Base-by-base conservation (phyloP, 345 rosid species). In the Citrus unshiu region DNA sequence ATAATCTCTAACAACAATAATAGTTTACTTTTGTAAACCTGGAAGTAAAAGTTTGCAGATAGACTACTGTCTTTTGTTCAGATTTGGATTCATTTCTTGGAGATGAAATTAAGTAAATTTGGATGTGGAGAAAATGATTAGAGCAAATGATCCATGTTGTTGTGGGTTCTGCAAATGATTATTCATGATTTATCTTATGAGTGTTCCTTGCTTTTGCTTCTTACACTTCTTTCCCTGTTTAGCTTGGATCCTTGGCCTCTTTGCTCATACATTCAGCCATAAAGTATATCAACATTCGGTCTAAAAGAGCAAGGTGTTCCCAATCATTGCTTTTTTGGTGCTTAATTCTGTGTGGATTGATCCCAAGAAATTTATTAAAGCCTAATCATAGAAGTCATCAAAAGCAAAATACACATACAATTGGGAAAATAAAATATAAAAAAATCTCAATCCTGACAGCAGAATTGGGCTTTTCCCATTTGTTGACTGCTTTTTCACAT, bases 311-410 rank as follows among this genome's bases (percentile, higher is more conserved):
- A 81, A 70, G 80, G 73, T 77, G 83, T 72, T 75, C 82, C 86
- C 86, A 80, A 88, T 90, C 82, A 88, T 90, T 85, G 75, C 77
- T 79, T 77, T 82, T 82, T 82, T 82, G 77, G 73, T 79, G 80
- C 78, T 78, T 66, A 83, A 81, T 78, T 83, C 68, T 78, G 84
- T 73, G 89, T 65, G 85, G 83, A 79, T 78, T 87, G 88, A 87
- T 87, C 90, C 88, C 93, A 79, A 84, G 49, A 81, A 54, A 62
- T 70, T 75, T 81, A 70, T 81, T 78, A 75, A 84, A 86, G 76
- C 83, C 83, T 84, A 80, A 88, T 88, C 88, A 87, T 87, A 80
- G 86, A 86, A 87, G 84, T 84, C 89, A 84, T 87, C 82, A 84
- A 88, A 86, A 83, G 84, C 83, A 85, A 79, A 51, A 70, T 75